These are phyloP conservation scores for Trichomonas tenax DNA, from an alignment of 208 protist genomes.

Conservation along the genomic window DNA sequence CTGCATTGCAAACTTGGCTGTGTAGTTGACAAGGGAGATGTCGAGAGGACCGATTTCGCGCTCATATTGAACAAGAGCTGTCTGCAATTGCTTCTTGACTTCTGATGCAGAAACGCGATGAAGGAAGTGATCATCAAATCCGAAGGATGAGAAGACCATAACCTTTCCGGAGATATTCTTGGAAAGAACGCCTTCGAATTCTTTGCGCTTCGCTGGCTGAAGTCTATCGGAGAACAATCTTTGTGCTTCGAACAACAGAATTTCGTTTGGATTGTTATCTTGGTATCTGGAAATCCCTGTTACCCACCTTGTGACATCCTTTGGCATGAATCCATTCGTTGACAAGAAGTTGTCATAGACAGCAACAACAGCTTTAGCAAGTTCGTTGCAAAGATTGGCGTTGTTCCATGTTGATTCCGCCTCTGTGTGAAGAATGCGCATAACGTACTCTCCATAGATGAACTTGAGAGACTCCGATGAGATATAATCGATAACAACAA, in stretches of 20 bases:
- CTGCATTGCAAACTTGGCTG: background rate
- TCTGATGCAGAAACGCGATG: too few species aligned
- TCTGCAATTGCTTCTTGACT: background rate
- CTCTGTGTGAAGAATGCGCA: background rate
- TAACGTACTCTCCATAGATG: background rate
- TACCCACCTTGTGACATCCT: background rate
- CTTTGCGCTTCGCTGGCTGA: background rate
- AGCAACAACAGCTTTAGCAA: background rate
- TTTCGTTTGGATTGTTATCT: background rate
- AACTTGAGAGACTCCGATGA: background rate
- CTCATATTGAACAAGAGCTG: background rate
- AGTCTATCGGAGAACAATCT: background rate
- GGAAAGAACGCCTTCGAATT: background rate
- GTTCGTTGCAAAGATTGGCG: background rate
- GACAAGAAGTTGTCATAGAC: background rate
- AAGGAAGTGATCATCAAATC: background rate
- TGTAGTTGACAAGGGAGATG: background rate
- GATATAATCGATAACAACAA: background rate
- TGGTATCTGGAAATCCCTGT: background rate
- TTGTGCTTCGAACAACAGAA: background rate
- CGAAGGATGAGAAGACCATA: background rate
- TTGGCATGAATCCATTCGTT: background rate
- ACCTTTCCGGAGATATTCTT: background rate
- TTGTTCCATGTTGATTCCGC: background rate
- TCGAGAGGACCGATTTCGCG: background rate